Percentiles rank a stretch among this genome's conserved stretches.
Evolutionary conservation across 1,139 yeast genomes (phyloP).

Genomic region (Yamadazyma atmosphaerica): DNA sequence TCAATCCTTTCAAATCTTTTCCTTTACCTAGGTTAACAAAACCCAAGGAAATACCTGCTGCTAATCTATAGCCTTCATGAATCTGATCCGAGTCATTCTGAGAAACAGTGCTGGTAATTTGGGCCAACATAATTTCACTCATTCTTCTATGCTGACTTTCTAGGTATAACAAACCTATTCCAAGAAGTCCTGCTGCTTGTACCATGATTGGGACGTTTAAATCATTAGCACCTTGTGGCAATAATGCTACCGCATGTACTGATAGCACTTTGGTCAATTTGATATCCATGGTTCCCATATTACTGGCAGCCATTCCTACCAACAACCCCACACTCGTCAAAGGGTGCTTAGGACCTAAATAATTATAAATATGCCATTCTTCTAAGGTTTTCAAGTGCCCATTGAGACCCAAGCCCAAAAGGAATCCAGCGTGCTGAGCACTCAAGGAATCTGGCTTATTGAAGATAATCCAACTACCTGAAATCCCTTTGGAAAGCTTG

Average conservation of each 20-base stretch:
- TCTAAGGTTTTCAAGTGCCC: conserved; percentile 84
- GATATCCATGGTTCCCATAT: conserved; percentile 79
- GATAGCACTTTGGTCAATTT: conserved; percentile 88
- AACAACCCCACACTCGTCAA: conserved; percentile 83
- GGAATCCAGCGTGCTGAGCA: conserved; percentile 91
- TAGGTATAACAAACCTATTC: conserved; percentile 81
- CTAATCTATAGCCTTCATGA: conserved; percentile 83
- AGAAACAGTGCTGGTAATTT: conserved; percentile 56
- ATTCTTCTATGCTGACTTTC: conserved; percentile 82
- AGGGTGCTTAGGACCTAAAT: conserved; percentile 86
- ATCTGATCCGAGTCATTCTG: conserved; percentile 57
- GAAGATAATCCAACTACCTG: conserved; percentile 91
- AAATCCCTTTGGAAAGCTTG: conserved; percentile 65
- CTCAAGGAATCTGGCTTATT: conserved; percentile 72
- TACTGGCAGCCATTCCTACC: conserved; percentile 91
- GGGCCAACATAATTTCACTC: conserved; percentile 77
- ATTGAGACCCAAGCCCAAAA: conserved; percentile 88
- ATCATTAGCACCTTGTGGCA: conserved; percentile 91
- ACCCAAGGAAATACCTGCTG: conserved; percentile 90
- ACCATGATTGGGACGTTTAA: conserved; percentile 80
- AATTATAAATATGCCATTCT: conserved; percentile 96
- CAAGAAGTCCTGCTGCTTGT: conserved; percentile 89
- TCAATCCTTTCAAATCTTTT: conserved; percentile 56
- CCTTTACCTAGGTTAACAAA: conserved; percentile 85
- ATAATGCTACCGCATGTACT: conserved; percentile 87